Conservation (phyloP, 2,329 filamentous ascomycete species). For the Xylariaceae sp. region DNA sequence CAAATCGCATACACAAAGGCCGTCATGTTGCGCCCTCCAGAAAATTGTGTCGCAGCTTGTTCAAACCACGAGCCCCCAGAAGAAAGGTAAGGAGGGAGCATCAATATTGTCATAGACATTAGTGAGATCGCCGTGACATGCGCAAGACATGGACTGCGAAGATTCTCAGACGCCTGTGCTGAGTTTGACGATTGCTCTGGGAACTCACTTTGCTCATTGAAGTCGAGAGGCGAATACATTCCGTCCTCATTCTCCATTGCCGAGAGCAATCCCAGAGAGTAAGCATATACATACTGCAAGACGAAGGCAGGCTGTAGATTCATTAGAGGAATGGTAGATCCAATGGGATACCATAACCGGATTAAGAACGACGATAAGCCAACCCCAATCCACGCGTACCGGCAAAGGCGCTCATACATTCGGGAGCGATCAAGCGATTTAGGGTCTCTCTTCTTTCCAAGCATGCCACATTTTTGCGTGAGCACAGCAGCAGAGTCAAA, state of each 20-base stretch:
- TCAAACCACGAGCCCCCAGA: background rate
- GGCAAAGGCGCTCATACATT: background rate
- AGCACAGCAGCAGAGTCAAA: slow-evolving; percentile 15
- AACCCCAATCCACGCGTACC: background rate
- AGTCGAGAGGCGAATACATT: slow-evolving; percentile 1
- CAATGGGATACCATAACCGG: slow-evolving; percentile 15
- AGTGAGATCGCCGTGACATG: background rate
- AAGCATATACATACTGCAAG: slow-evolving; percentile 22
- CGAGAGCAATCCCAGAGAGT: slow-evolving; percentile 15
- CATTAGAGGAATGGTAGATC: slow-evolving; percentile 12
- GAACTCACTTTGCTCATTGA: background rate
- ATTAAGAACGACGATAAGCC: background rate
- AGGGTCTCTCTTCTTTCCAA: background rate
- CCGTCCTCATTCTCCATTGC: background rate
- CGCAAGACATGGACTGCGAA: background rate
- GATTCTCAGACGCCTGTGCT: background rate
- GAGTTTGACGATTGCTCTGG: background rate
- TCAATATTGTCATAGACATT: background rate
- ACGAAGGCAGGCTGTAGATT: slow-evolving; percentile 16
- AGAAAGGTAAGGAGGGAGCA: background rate
- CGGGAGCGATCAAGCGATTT: background rate
- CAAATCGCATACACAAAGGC: slow-evolving; percentile 16
- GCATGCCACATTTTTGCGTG: slow-evolving; percentile 8
- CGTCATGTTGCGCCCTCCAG: slow-evolving; percentile 8
- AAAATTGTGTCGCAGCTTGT: slow-evolving; percentile 1